These are phyloP conservation scores for Russula brevipes DNA, from an alignment of 768 basidiomycete species.

Conservation along the genomic window DNA sequence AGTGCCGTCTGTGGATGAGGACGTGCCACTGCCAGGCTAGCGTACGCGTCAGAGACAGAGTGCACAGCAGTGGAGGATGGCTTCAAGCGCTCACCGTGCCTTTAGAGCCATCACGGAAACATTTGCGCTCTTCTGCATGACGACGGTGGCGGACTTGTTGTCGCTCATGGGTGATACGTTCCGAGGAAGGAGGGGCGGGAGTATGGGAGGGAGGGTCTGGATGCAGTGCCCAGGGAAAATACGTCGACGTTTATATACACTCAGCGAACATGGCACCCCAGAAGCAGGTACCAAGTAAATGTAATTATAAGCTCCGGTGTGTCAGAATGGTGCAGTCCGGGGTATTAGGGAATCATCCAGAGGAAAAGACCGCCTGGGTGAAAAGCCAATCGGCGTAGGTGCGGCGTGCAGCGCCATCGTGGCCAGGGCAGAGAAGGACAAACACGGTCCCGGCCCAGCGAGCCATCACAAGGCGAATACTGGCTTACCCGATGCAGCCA, in stretches of 20 bases:
- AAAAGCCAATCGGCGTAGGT: slow-evolving; percentile 18
- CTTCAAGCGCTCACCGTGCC: slow-evolving; percentile 87
- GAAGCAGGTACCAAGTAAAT: slow-evolving; percentile 9
- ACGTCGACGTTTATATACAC: slow-evolving; percentile 15
- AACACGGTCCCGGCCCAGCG: slow-evolving; percentile 11
- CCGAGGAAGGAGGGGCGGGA: background rate
- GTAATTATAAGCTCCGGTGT: slow-evolving; percentile 20
- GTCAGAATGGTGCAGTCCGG: slow-evolving; percentile 19
- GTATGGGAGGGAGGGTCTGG: background rate
- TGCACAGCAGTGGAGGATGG: slow-evolving; percentile 72
- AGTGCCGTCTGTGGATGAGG: slow-evolving; percentile 35
- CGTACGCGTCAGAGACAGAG: slow-evolving; percentile 88
- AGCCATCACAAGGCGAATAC: slow-evolving; percentile 17
- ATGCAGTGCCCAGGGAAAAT: background rate
- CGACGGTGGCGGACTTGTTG: slow-evolving; percentile 17
- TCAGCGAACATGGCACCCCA: slow-evolving; percentile 2
- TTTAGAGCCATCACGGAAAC: slow-evolving; percentile 50
- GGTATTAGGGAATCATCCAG: slow-evolving; percentile 21
- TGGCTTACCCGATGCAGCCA: slow-evolving; percentile 19
- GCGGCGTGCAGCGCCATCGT: slow-evolving; percentile 15
- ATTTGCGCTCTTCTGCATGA: slow-evolving; percentile 19
- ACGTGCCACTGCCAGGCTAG: slow-evolving; percentile 79
- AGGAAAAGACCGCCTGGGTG: slow-evolving; percentile 3
- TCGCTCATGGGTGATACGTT: slow-evolving; percentile 13
- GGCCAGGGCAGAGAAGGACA: slow-evolving; percentile 10